Evolutionary conservation across 306 rosid species (phyloP), one percentile per base, ranked within the genome.

Genomic region (Malus orientalis): DNA sequence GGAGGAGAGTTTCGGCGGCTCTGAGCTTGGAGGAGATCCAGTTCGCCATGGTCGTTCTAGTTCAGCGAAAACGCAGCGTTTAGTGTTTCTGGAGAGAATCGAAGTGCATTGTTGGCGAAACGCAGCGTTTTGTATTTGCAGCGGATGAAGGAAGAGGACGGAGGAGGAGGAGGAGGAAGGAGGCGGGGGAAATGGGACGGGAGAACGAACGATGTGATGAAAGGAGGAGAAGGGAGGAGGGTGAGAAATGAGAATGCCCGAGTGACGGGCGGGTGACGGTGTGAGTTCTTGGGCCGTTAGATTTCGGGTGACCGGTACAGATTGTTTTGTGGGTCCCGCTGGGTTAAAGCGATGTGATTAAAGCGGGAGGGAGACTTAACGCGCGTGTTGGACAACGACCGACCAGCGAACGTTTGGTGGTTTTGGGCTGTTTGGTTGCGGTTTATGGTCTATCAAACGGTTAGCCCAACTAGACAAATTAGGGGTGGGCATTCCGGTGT

Each of bases 11-110:
- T 86, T 96, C 99, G 1, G 97, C 97, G 60, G 93, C 97, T 92
- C 87, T 96, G 83, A 96, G 98, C 76, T 96, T 92, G 84, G 98
- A 89, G 79, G 98, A 92, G 90, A 92, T 90, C 99, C 99, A 95
- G 84, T 91, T 86, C 60, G 99, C 96, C 99, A 92, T 96, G 79
- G 75, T 71, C 38, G 74, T 11, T 29, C 64, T 27, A 66, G 62
- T 63, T 71, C 33, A 79, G 81, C 55, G 20, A 16, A 47, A 51
- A 51, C 20, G 55, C 55, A 51, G 20, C 81, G 85, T 63, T 23
- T 49, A 36, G 30, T 59, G 15, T 58, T 23, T 40, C 23, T 62
- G 29, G 32, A 45, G 14, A 18, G 23, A 11, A 12, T 33, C 36
- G 49, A 25, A 20, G 45, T 58, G 76, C 84, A 79, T 83, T 79